Percentiles rank a stretch among this genome's conserved stretches.
These are phyloP conservation scores for Encephalitozoon romaleae DNA, from an alignment of 371 early-diverging fungal genomes.

Conservation along the genomic window DNA sequence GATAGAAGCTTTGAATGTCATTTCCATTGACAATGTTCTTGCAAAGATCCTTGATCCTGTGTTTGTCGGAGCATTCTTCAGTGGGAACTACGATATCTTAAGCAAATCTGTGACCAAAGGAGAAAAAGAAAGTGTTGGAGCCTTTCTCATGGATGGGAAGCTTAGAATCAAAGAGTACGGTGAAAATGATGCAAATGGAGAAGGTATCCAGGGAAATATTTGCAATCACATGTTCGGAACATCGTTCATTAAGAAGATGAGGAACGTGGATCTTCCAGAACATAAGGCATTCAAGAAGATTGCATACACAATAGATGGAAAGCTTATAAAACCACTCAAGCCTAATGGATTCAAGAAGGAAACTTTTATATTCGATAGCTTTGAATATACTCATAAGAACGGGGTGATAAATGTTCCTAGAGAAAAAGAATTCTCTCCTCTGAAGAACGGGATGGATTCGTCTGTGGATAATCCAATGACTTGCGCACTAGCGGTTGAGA, in stretches of 20 bases:
- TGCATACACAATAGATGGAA: slow-evolving; percentile 23
- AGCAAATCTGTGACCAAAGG: slow-evolving; percentile 42
- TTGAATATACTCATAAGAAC: slow-evolving; percentile 44
- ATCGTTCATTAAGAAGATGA: slow-evolving; percentile 44
- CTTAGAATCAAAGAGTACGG: slow-evolving; percentile 46
- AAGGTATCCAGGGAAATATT: slow-evolving; percentile 51
- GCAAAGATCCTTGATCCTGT: slow-evolving; percentile 56
- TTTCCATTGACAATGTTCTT: slow-evolving; percentile 60
- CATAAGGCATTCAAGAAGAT: slow-evolving; percentile 58
- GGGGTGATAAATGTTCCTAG: slow-evolving; percentile 52
- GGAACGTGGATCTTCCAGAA: slow-evolving; percentile 6
- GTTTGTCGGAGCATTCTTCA: slow-evolving; percentile 43
- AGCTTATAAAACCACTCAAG: slow-evolving; percentile 7
- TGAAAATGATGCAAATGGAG: slow-evolving; percentile 1
- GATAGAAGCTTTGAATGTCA: slow-evolving; percentile 50
- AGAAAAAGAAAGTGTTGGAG: slow-evolving; percentile 52
- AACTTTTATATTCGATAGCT: slow-evolving; percentile 60
- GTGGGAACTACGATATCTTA: slow-evolving; percentile 40
- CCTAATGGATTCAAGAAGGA: slow-evolving; percentile 58
- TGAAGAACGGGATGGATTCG: slow-evolving; percentile 43
- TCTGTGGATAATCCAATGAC: slow-evolving; percentile 42
- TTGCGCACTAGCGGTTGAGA: slow-evolving; percentile 27
- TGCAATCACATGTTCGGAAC: slow-evolving; percentile 55
- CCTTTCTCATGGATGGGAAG: slow-evolving; percentile 37
- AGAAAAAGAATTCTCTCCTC: slow-evolving; percentile 44